phyloP scores from a whole-genome alignment of 2,329 filamentous ascomycete species.

The Cytospora piceicola region DNA sequence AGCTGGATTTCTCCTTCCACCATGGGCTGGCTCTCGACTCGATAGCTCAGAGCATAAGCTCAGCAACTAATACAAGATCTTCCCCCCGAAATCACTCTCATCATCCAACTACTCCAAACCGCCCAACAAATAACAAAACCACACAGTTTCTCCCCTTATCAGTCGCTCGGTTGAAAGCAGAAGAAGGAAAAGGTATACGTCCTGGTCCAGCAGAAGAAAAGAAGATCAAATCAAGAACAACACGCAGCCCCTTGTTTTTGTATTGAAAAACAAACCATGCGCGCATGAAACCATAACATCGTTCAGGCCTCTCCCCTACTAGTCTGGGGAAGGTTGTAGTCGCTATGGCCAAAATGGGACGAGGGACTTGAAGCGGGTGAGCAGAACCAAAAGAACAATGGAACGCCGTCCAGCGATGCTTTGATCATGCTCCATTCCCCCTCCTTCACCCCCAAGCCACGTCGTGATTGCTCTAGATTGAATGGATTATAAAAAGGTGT shows the following conservation, averaged over 20 bases:
- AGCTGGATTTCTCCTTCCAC: background rate
- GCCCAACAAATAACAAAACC: background rate
- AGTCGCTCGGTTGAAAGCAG: conserved; percentile 12
- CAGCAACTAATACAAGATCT: conserved; percentile 4
- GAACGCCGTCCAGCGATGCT: conserved; percentile 31
- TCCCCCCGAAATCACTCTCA: background rate
- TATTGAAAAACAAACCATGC: conserved; percentile 24
- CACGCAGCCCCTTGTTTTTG: conserved; percentile 13
- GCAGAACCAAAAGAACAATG: conserved; percentile 31
- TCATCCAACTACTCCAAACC: background rate
- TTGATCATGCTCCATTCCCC: conserved; percentile 24
- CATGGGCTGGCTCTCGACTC: background rate
- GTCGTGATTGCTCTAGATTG: conserved; percentile 27
- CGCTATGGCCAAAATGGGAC: conserved; percentile 19
- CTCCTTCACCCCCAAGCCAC: conserved; percentile 14
- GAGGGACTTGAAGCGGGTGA: conserved; percentile 28
- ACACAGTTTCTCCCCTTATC: conserved; percentile 4
- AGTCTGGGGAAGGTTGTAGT: conserved; percentile 15
- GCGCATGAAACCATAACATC: conserved; percentile 30
- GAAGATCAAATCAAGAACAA: conserved; percentile 6
- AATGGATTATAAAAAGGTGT: conserved; percentile 30
- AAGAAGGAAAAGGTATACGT: conserved; percentile 14
- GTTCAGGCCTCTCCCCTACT: conserved; percentile 11
- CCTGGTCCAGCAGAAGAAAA: conserved; percentile 1
- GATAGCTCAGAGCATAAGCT: background rate